A percentile compares a stretch with the other conserved stretches of the same genome.
Conservation (phyloP, 2,329 filamentous ascomycete genomes). For the Magnaporthiopsis rhizophila region DNA sequence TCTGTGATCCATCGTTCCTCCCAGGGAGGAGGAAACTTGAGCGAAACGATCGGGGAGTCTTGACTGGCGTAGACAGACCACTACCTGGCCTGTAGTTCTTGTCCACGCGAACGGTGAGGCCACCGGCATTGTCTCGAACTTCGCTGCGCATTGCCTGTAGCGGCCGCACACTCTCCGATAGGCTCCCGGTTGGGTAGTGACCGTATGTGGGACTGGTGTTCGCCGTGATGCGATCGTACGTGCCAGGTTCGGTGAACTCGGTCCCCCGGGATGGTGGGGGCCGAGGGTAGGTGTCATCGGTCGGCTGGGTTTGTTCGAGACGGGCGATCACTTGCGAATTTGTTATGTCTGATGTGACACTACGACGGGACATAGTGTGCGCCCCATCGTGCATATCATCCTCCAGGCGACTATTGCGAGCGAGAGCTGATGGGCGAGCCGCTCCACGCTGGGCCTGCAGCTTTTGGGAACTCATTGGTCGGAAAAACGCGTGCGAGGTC, state of each 20-base stretch:
- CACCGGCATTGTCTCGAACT: slow-evolving; percentile 21
- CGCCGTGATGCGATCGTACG: slow-evolving; percentile 61
- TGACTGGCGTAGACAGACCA: slow-evolving; percentile 51
- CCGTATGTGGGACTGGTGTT: slow-evolving; percentile 66
- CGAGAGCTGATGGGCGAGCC: slow-evolving; percentile 34
- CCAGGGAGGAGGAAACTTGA: slow-evolving; percentile 63
- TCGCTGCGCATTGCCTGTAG: slow-evolving; percentile 44
- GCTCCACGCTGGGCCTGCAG: slow-evolving; percentile 79
- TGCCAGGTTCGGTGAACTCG: slow-evolving; percentile 68
- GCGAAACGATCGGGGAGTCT: slow-evolving; percentile 68
- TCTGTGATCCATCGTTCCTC: slow-evolving; percentile 30
- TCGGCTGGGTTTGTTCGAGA: slow-evolving; percentile 20
- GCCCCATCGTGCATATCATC: slow-evolving; percentile 7
- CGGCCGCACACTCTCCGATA: slow-evolving; percentile 72
- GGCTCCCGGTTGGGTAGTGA: slow-evolving; percentile 49
- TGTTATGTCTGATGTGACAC: slow-evolving; percentile 45
- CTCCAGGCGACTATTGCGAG: slow-evolving; percentile 24
- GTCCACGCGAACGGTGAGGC: slow-evolving; percentile 50
- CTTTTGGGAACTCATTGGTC: slow-evolving; percentile 92
- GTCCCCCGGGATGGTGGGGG: slow-evolving; percentile 70
- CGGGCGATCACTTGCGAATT: slow-evolving; percentile 30
- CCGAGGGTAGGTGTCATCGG: slow-evolving; percentile 42
- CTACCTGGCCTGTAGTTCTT: slow-evolving; percentile 45
- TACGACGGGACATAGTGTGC: slow-evolving; percentile 21
- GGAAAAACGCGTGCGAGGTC: slow-evolving; percentile 85